These are phyloP conservation scores for Sphaerulina vaccinii DNA, from an alignment of 2,329 filamentous ascomycete species.

Conservation along the genomic window DNA sequence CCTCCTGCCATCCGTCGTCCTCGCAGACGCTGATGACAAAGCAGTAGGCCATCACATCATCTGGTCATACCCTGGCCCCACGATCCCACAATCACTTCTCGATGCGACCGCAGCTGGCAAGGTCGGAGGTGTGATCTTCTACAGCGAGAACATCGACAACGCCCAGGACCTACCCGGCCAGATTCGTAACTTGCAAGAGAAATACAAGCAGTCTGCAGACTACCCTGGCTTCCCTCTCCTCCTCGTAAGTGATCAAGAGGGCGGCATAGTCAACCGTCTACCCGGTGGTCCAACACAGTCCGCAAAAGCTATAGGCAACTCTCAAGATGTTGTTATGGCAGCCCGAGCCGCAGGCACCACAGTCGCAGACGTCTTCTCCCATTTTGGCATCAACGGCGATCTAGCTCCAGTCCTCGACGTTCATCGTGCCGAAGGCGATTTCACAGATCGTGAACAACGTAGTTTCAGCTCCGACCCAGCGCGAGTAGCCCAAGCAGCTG, in stretches of 20 bases:
- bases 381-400: slow-evolving; percentile 21
- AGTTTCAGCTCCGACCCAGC: slow-evolving; percentile 17
- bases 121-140: slow-evolving; percentile 25
- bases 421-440: slow-evolving; percentile 15
- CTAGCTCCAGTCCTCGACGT: slow-evolving; percentile 24
- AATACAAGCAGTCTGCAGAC: slow-evolving; percentile 14
- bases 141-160: slow-evolving; percentile 19
- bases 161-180: slow-evolving; percentile 13
- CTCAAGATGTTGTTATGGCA: slow-evolving; percentile 10
- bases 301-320: slow-evolving; percentile 14
- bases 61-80: slow-evolving; percentile 18
- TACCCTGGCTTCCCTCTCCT: slow-evolving; percentile 20
- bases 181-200: slow-evolving; percentile 14
- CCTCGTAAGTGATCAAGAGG: slow-evolving; percentile 23
- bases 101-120: slow-evolving; percentile 14
- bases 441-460: slow-evolving; percentile 19
- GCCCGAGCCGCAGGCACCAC: slow-evolving; percentile 11
- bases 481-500: slow-evolving; percentile 10
- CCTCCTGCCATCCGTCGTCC: not conserved
- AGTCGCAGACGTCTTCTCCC: slow-evolving; percentile 11
- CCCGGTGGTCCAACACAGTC: slow-evolving; percentile 19
- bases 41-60: slow-evolving; percentile 22
- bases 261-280: slow-evolving; percentile 21
- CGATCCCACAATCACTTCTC: slow-evolving; percentile 13
- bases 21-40: slow-evolving; percentile 4